Base-by-base conservation (phyloP, 805 yeast genomes). In the Monosporozyma siamensis region DNA sequence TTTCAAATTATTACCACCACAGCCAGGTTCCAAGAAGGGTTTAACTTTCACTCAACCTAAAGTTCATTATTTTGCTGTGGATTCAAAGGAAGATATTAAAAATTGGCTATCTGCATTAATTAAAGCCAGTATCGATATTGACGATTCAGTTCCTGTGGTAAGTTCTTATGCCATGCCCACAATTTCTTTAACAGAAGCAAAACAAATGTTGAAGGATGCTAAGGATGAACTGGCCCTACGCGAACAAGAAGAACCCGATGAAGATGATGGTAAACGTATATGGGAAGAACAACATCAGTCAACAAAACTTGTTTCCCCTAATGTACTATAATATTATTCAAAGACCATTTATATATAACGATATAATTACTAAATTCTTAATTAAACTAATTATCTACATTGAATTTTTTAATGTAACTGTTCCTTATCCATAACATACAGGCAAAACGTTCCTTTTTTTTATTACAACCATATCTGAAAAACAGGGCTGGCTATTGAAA, bases 121-220 rank as follows among this genome's bases (percentile, higher is more conserved):
- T 78, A 87, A 89, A 48, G 95, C 97, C 0, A 92, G 97, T 0
- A 92, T 92, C 49, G 98, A 92, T 59, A 70, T 94, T 44, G 98
- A 92, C 64, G 96, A 90, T 47, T 64, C 83, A 2, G 86, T 84
- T 12, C 97, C 98, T 0, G 90, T 87, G 2, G 80, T 89, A 6
- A 82, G 95, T 43, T 83, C 96, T n/a, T 89, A 95, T 62, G 81
- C 82, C 11, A 87, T 97, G 0, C 97, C 97, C 17, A 89, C 97
- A 0, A 86, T 92, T 8, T 79, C 95, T 9, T 67, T 92, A 48
- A 77, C 78, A 38, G 79, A 77, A 53, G 98, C 98, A 0, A 95
- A 88, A 61, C 94, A 80, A 53, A 63, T 92, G 61, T 69, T 87
- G 53, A 78, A 84, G 3, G 82, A 80, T 48, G 92, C 95, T 0